Conservation (phyloP, 768 basidiomycete genomes). For the Ramaria sp. region DNA sequence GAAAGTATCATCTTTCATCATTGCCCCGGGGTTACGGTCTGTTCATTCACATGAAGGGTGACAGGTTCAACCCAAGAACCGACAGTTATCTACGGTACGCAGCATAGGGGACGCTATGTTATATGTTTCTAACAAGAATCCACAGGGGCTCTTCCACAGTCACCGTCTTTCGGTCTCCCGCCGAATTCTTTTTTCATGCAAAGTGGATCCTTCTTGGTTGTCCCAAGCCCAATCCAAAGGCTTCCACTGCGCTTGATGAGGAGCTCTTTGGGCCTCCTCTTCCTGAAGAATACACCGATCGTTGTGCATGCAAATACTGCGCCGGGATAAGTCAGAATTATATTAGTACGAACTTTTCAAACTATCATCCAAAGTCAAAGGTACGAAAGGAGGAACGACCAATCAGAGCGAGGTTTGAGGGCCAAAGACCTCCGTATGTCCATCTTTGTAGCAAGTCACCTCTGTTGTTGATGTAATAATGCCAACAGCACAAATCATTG, state of each 20-base stretch:
- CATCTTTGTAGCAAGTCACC: too few species aligned
- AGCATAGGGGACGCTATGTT: neutral
- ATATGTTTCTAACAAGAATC: neutral
- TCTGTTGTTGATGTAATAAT: too few species aligned
- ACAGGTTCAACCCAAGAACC: neutral
- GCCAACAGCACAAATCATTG: too few species aligned
- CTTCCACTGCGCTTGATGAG: neutral
- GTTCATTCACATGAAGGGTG: constrained; percentile 4
- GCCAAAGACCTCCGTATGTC: neutral
- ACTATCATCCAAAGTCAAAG: neutral
- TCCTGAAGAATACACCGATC: constrained; percentile 5
- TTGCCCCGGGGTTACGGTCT: constrained; percentile 1
- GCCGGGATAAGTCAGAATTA: neutral
- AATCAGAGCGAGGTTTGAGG: neutral
- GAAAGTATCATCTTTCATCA: constrained; percentile 1
- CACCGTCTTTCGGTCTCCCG: constrained; percentile 3
- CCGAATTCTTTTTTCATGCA: constrained; percentile 10
- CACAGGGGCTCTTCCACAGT: neutral
- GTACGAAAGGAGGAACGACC: neutral
- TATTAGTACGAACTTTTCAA: constrained; percentile 7
- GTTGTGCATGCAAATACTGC: constrained; percentile 8
- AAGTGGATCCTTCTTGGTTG: constrained; percentile 8
- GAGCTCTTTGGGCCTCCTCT: neutral
- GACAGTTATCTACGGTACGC: constrained; percentile 4
- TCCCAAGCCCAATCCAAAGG: neutral